Evolutionary conservation across 257 asterid species (phyloP), one percentile per base, ranked within the genome.

Genomic region (Primulina huaijiensis): DNA sequence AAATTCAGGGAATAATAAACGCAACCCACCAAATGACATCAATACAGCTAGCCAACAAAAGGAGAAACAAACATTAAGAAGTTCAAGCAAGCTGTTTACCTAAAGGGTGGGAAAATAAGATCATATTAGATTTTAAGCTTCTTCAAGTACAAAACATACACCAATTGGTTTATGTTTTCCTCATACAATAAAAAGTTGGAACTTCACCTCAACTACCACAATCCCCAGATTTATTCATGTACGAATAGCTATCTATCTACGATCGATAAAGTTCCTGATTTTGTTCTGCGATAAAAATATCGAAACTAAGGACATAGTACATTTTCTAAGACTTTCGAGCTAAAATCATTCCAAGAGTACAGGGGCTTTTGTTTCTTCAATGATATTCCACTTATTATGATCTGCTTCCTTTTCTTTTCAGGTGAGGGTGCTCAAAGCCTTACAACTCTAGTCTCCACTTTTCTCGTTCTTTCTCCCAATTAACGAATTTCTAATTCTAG

Each of bases 151-250:
- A 59, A 43, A 25, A 52, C 60, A 60, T 60, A 17, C 46, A 31
- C 11, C 8, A 11, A 66, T 77, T 56, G 29, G 3, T 38, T 40
- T 37, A 19, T 64, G 72, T 68, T 58, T 27, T 55, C 68, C 46
- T 19, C 40, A n/a, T 30, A 33, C 7, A 53, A 60, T 31, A 27
- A 20, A 74, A 12, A 16, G 17, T 27, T 0, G 8, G 19, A 11
- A 53, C 23, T 43, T 33, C 60, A 27, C 68, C 62, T n/a, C 35
- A 30, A 64, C 55, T 50, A 23, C 50, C n/a, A 14, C 30, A 68
- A 29, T 60, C 23, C 57, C 46, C 35, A 7, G 64, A 43, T 11
- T 31, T 38, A 57, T 17, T 31, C 8, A 52, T 55, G 8, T 38
- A 53, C 3, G 20, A 25, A 52, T 46, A 30, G 10, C 27, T 67